Conservation (phyloP, 495 filamentous ascomycete genomes). For the Hypoxylon fragiforme region DNA sequence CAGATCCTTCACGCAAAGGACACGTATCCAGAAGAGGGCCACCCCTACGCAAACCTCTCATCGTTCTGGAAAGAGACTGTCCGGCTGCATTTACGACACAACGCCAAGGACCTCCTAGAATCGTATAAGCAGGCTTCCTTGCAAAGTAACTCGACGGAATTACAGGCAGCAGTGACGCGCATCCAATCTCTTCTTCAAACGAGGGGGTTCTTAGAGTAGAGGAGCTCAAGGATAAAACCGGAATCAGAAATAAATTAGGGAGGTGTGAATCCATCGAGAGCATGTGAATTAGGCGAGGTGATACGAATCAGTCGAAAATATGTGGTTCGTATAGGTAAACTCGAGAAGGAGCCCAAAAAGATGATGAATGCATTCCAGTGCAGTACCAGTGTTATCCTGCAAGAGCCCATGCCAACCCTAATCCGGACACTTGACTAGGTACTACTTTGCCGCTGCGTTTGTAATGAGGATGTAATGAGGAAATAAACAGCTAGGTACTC, state of each 20-base stretch:
- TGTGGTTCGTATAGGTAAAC: too few species aligned
- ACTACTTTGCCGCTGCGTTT: too few species aligned
- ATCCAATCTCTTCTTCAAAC: not conserved
- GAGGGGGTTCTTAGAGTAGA: conserved; percentile 6
- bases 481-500: too few species aligned
- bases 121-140: conserved; percentile 1
- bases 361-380: too few species aligned
- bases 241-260: too few species aligned
- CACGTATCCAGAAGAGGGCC: not conserved
- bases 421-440: too few species aligned
- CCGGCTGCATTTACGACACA: conserved; percentile 7
- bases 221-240: not conserved
- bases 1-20: not conserved
- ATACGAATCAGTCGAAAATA: too few species aligned
- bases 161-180: not conserved
- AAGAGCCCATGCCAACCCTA: too few species aligned
- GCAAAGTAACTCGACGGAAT: not conserved
- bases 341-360: too few species aligned
- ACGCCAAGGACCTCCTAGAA: conserved; percentile 10
- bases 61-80: conserved; percentile 16
- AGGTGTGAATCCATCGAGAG: not conserved
- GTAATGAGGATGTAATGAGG: too few species aligned
- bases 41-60: not conserved
- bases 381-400: too few species aligned
- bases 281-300: too few species aligned